Evolutionary conservation across 2,329 filamentous ascomycete genomes (phyloP).

Genomic region (Ceratocystis alfenasii): DNA sequence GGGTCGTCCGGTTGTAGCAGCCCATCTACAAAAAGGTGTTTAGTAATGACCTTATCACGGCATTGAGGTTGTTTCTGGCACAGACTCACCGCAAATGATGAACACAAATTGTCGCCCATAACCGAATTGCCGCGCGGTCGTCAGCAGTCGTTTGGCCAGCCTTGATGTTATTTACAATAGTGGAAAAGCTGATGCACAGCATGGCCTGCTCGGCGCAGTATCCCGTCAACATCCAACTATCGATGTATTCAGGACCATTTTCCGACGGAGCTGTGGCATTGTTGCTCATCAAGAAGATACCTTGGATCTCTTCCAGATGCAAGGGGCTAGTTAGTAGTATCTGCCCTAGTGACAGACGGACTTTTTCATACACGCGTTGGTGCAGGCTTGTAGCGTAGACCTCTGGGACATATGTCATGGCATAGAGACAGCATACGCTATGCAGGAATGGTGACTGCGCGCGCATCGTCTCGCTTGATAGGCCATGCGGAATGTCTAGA

Average conservation of each 20-base stretch:
- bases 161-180: conserved; percentile 31
- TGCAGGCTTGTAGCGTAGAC: conserved; percentile 25
- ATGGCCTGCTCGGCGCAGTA: conserved; percentile 35
- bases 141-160: conserved; percentile 27
- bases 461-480: conserved; percentile 25
- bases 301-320: conserved; percentile 33
- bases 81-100: conserved; percentile 30
- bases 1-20: conserved; percentile 32
- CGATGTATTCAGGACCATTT: conserved; percentile 31
- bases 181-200: conserved; percentile 34
- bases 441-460: conserved; percentile 32
- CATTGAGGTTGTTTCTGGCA: neutral
- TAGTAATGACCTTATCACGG: neutral
- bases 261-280: conserved; percentile 24
- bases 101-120: conserved; percentile 31
- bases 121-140: conserved; percentile 29
- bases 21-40: conserved; percentile 28
- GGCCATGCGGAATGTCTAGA: conserved; percentile 18
- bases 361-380: conserved; percentile 32
- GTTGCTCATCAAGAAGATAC: conserved; percentile 32
- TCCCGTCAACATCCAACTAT: conserved; percentile 34
- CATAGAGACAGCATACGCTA: conserved; percentile 33
- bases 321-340: conserved; percentile 32
- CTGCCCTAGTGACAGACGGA: conserved; percentile 31
- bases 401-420: conserved; percentile 28